Evolutionary conservation across 371 early-diverging fungal species (phyloP), one percentile per base, ranked within the genome.

Genomic region (Mortierella sp.): DNA sequence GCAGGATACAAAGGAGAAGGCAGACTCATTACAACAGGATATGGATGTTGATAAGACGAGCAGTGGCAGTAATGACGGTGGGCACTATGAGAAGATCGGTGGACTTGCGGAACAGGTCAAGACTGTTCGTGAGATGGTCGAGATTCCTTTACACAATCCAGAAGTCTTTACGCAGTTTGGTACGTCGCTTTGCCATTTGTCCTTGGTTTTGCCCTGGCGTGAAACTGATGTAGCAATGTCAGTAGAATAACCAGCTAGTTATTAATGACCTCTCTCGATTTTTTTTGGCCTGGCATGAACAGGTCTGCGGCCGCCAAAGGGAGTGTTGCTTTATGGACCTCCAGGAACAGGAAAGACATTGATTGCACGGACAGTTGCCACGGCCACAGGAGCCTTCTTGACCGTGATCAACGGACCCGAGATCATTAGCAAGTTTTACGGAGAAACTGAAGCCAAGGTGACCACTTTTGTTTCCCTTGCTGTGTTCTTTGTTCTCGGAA

Each of bases 281-380:
- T 61, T 16, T 16, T 19, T 19, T 61, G 59, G n/a, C 3, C 54
- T 28, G 4, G 13, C 26, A 55, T 59, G 28, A 55, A 14, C 14
- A 88, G 84, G 88, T 72, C 91, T 97, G n/a, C 92, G 90, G 79
- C 96, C 98, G 50, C 98, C 97, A 31, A 91, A 95, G 57, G 99
- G 98, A 9, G 94, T 98, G 0, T 88, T 99, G 37, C 86, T 99
- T 5, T 98, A 95, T 86, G 99, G 99, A 0, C 99, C 99, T 57
- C 98, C 99, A 28, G 99, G 99, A 26, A 99, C 99, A 16, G 99
- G 99, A 26, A 99, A 99, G 86, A 98, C 99, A 0, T 90, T 99
- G 80, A 91, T 99, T 46, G 99, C 98, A 0, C 92, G 96, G 67
- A 96, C 97, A 28, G 96, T 98, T 0, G 98, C 98, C 0, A 88